Percentiles rank a stretch among this genome's conserved stretches.
These are phyloP conservation scores for Kluyveromyces starmeri DNA, from an alignment of 805 yeast species.

Conservation along the genomic window DNA sequence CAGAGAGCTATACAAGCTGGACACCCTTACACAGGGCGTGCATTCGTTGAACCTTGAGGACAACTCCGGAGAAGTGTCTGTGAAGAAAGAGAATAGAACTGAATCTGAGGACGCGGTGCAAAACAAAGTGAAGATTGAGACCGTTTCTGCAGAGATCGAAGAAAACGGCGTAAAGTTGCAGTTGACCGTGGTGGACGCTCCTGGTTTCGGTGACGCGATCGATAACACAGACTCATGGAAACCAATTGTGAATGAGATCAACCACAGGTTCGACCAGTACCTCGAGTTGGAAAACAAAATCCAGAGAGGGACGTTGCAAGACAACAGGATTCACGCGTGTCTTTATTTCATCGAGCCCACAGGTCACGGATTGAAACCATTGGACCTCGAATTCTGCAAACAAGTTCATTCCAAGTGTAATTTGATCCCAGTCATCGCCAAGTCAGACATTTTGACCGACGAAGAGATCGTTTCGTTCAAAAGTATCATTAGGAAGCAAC, in stretches of 20 bases:
- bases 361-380: slow-evolving; percentile 82
- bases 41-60: slow-evolving; percentile 2
- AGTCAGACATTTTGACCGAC: slow-evolving; percentile 85
- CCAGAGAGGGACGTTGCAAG: slow-evolving; percentile 60
- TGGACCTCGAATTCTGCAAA: slow-evolving; percentile 84
- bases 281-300: slow-evolving; percentile 84
- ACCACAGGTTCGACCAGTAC: slow-evolving; percentile 75
- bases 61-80: background rate
- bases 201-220: slow-evolving; percentile 89
- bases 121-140: slow-evolving; percentile 44
- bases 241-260: slow-evolving; percentile 86
- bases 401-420: slow-evolving; percentile 85
- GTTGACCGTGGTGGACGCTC: slow-evolving; percentile 78
- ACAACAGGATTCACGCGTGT: slow-evolving; percentile 86
- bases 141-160: slow-evolving; percentile 65
- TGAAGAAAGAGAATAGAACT: slow-evolving; percentile 5
- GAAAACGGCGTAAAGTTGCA: slow-evolving; percentile 88
- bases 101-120: slow-evolving; percentile 12
- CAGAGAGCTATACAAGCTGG: slow-evolving; percentile 40
- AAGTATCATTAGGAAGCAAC: slow-evolving; percentile 66
- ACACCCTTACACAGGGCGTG: slow-evolving; percentile 9
- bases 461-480: slow-evolving; percentile 76
- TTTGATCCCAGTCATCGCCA: slow-evolving; percentile 89
- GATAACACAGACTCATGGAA: slow-evolving; percentile 77
- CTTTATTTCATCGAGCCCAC: slow-evolving; percentile 95